Conservation (phyloP, 495 filamentous ascomycete genomes). For the Aspergillus saccharolyticus region DNA sequence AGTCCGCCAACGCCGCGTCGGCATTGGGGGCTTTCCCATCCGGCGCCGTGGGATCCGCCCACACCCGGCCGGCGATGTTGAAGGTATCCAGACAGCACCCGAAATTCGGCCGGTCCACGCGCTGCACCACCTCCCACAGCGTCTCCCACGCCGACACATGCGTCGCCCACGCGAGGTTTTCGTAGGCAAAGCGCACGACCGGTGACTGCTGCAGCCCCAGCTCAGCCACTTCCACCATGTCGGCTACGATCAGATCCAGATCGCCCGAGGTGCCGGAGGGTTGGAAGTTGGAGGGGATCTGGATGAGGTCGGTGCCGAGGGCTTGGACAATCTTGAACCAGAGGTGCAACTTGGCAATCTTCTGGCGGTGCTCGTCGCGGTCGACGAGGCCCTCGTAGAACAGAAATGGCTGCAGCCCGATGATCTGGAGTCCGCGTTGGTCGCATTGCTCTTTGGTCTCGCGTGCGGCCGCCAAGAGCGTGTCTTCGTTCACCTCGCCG, state of each 20-base stretch:
- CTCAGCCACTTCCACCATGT: conserved; percentile 56
- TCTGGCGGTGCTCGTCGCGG: conserved; percentile 45
- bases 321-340: conserved; percentile 59
- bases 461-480: conserved; percentile 50
- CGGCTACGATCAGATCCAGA: conserved; percentile 52
- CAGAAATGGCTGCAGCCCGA: conserved; percentile 65
- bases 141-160: conserved; percentile 60
- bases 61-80: conserved; percentile 60
- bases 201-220: conserved; percentile 49
- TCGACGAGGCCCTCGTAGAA: conserved; percentile 67
- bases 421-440: conserved; percentile 22
- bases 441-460: conserved; percentile 21
- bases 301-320: conserved; percentile 58
- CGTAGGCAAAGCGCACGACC: conserved; percentile 61
- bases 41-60: no score
- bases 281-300: conserved; percentile 63
- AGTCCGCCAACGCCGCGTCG: conserved; percentile 48
- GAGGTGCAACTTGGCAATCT: conserved; percentile 53
- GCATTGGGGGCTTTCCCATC: conserved; percentile 55
- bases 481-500: background rate
- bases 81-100: conserved; percentile 72
- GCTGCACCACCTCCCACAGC: conserved; percentile 57
- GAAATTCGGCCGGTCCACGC: conserved; percentile 63
- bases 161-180: conserved; percentile 64
- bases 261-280: conserved; percentile 48